A percentile compares a stretch with the other conserved stretches of the same genome.
Conservation (phyloP, 805 yeast genomes). For the Tetrapisispora nanseiensis region DNA sequence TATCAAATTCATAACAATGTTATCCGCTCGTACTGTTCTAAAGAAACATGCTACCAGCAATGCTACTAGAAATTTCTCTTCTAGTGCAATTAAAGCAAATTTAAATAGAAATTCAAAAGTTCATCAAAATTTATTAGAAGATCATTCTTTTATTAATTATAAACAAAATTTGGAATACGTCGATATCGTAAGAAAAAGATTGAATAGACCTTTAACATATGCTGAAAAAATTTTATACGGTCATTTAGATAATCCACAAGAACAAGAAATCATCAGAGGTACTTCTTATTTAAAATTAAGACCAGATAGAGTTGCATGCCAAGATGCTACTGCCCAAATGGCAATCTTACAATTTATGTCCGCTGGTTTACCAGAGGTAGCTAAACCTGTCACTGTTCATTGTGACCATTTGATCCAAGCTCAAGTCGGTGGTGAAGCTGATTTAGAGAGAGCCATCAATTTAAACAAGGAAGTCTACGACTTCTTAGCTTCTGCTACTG, state of each 20-base stretch:
- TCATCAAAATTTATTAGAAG: constrained; percentile 70
- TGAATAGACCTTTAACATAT: constrained; percentile 81
- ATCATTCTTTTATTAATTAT: constrained; percentile 81
- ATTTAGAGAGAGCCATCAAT: constrained; percentile 76
- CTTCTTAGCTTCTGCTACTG: constrained; percentile 87
- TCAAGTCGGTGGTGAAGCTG: constrained; percentile 80
- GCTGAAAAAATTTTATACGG: constrained; percentile 95
- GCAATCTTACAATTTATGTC: constrained; percentile 94
- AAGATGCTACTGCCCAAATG: constrained; percentile 99
- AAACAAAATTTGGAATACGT: constrained; percentile 84
- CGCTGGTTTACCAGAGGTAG: constrained; percentile 83
- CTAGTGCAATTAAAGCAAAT: constrained; percentile 12
- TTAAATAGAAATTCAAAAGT: constrained; percentile 63
- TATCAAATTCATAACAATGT: too few species aligned
- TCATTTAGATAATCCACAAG: constrained; percentile 88
- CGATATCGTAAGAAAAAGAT: constrained; percentile 70
- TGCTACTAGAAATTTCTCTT: constrained; percentile 30
- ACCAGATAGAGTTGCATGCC: constrained; percentile 98
- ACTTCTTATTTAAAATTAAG: constrained; percentile 83
- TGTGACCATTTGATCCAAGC: constrained; percentile 98
- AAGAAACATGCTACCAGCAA: constrained; percentile 27
- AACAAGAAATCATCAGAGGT: constrained; percentile 78
- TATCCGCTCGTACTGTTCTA: constrained; percentile 27
- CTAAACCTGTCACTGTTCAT: constrained; percentile 93
- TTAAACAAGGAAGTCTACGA: constrained; percentile 91